Base-by-base conservation (phyloP, 345 rosid genomes). In the Populus nigra region DNA sequence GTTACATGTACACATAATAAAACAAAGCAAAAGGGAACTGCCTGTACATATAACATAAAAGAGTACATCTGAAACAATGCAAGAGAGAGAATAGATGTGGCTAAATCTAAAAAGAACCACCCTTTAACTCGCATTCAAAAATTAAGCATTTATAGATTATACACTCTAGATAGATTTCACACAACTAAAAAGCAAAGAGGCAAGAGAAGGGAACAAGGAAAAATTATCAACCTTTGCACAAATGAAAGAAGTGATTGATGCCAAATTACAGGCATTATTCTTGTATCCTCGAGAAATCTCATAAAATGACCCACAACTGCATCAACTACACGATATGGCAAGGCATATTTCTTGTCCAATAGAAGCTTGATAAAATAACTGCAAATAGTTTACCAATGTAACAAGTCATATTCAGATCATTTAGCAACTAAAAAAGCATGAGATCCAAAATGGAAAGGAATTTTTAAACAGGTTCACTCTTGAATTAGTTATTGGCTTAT, bases 221-320 rank as follows among this genome's bases (percentile, higher is more conserved):
- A 29, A 49, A 55, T 67, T 50, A 77, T 84, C 80, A 73, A 94
- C 99, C 98, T 85, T 83, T 92, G 97, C 65, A 91, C 93, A 77
- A 96, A 96, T 12, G 97, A 87, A 69, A 93, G 98, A 69, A 96
- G 96, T 15, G 98, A 90, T 81, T 92, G 98, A 79, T 96, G 97
- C 99, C 99, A 96, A 83, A 92, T 94, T 57, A 96, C 98, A 27
- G 99, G 99, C 99, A 96, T 96, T 63, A 83, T 81, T 84, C 97
- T 88, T 65, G 90, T 68, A 43, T 96, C 98, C 6, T 90, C 91
- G 2, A 80, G 69, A 80, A 94, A 96, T 78, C 89, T 89, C 98
- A 91, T 88, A 78, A 91, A 96, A 82, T 94, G 97, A 77, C 89
- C 87, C 59, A 91, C 89, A 78, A 92, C 66, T 65, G 97, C 92